Percentiles rank a stretch among this genome's conserved stretches.
These are phyloP conservation scores for Gillenia trifoliata DNA, from an alignment of 306 rosid genomes.

Conservation along the genomic window DNA sequence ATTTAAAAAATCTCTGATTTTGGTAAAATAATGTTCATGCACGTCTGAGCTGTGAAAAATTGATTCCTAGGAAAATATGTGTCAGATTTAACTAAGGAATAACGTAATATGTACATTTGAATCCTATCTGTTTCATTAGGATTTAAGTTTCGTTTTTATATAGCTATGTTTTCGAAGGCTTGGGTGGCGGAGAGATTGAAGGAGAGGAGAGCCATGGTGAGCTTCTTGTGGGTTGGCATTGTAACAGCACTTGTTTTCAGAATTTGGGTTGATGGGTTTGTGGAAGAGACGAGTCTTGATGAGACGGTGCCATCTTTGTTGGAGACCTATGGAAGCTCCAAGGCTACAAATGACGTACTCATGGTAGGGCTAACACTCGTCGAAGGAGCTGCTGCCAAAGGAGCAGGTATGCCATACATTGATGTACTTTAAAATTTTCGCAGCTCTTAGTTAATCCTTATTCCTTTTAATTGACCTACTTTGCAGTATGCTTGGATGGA, in stretches of 20 bases:
- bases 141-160: background rate
- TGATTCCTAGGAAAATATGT: no score
- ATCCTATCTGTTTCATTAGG: background rate
- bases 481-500: slow-evolving; percentile 91
- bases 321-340: slow-evolving; percentile 47
- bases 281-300: slow-evolving; percentile 26
- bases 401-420: slow-evolving; percentile 55
- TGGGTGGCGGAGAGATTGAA: slow-evolving; percentile 20
- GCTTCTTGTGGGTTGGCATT: slow-evolving; percentile 38
- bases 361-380: slow-evolving; percentile 76
- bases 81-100: no score
- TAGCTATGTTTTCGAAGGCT: background rate
- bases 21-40: no score
- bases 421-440: no score
- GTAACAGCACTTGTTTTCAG: slow-evolving; percentile 30
- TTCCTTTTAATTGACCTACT: no score
- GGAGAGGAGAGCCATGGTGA: slow-evolving; percentile 32
- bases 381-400: slow-evolving; percentile 58
- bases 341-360: slow-evolving; percentile 17
- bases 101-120: no score
- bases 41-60: no score
- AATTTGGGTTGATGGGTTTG: slow-evolving; percentile 48
- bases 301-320: slow-evolving; percentile 47
- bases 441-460: no score
- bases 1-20: no score